Conservation (phyloP, 2,329 filamentous ascomycete genomes). For the Cordyceps javanica region DNA sequence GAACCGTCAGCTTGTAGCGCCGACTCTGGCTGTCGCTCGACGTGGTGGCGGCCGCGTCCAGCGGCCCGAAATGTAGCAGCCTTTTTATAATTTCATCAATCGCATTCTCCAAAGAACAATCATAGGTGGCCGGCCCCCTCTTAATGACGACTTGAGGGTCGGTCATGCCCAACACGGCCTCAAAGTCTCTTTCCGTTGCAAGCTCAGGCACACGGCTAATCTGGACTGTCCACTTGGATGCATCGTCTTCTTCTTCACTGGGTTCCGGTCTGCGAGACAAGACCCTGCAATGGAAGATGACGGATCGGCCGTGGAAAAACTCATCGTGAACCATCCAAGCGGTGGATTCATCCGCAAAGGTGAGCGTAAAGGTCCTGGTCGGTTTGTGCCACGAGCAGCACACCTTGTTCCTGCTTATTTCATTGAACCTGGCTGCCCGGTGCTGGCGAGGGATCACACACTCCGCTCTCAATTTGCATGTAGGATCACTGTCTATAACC, state of each 20-base stretch:
- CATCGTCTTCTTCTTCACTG: not conserved
- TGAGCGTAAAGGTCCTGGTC: not conserved
- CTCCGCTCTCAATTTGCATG: not conserved
- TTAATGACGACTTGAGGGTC: not conserved
- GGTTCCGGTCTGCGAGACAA: not conserved
- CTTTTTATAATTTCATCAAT: not conserved
- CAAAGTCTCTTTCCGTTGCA: not conserved
- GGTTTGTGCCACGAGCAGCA: conserved; percentile 12
- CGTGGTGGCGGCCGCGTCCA: not conserved
- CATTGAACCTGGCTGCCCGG: not conserved
- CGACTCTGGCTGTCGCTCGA: not conserved
- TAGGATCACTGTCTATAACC: not conserved
- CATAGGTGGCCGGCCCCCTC: not conserved
- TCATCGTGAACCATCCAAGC: not conserved
- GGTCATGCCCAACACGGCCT: not conserved
- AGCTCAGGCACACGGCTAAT: not conserved
- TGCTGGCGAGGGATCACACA: not conserved
- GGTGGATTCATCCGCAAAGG: not conserved
- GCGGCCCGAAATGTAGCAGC: not conserved
- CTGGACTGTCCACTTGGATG: not conserved
- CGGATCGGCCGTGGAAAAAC: not conserved
- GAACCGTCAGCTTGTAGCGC: conserved; percentile 1
- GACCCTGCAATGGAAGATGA: not conserved
- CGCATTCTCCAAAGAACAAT: not conserved
- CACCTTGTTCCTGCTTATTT: not conserved